phyloP scores from a whole-genome alignment of 78 protist genomes.

The Emiliania huxleyi region DNA sequence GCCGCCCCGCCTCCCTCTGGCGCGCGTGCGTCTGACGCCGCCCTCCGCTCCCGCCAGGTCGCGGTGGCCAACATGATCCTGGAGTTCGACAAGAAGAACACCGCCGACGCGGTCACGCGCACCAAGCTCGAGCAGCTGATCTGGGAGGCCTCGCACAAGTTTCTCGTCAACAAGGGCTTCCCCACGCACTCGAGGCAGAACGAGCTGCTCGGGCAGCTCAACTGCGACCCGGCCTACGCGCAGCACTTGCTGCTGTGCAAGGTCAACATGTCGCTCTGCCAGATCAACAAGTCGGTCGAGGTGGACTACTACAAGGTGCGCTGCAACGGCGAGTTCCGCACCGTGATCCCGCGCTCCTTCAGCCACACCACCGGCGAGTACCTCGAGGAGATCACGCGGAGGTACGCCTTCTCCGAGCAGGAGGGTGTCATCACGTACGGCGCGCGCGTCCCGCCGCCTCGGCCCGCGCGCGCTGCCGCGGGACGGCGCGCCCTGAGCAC shows the following conservation, averaged over 20 bases:
- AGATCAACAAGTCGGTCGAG: slow-evolving; percentile 29
- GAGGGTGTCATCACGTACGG: not conserved
- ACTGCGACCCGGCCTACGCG: slow-evolving; percentile 19
- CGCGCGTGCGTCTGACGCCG: not conserved
- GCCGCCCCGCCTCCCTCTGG: too few species aligned
- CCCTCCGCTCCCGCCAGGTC: not conserved
- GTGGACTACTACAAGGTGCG: slow-evolving; percentile 25
- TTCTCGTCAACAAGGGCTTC: slow-evolving; percentile 13
- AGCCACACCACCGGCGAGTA: not conserved
- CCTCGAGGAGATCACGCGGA: not conserved
- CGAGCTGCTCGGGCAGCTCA: slow-evolving; percentile 14
- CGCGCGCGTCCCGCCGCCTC: too few species aligned
- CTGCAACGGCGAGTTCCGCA: slow-evolving; percentile 12
- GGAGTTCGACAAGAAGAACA: slow-evolving; percentile 29
- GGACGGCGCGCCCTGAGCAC: too few species aligned
- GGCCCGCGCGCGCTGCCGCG: too few species aligned
- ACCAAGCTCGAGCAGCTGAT: not conserved
- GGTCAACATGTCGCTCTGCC: slow-evolving; percentile 23
- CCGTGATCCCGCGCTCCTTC: not conserved
- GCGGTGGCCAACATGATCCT: slow-evolving; percentile 2
- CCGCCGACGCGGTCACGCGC: slow-evolving; percentile 7
- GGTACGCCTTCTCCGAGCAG: slow-evolving; percentile 2
- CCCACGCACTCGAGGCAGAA: not conserved
- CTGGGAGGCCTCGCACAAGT: slow-evolving; percentile 7
- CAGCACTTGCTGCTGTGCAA: slow-evolving; percentile 21